These are phyloP conservation scores for Fusarium tuaranense DNA, from an alignment of 2,329 filamentous ascomycete species.

Conservation along the genomic window DNA sequence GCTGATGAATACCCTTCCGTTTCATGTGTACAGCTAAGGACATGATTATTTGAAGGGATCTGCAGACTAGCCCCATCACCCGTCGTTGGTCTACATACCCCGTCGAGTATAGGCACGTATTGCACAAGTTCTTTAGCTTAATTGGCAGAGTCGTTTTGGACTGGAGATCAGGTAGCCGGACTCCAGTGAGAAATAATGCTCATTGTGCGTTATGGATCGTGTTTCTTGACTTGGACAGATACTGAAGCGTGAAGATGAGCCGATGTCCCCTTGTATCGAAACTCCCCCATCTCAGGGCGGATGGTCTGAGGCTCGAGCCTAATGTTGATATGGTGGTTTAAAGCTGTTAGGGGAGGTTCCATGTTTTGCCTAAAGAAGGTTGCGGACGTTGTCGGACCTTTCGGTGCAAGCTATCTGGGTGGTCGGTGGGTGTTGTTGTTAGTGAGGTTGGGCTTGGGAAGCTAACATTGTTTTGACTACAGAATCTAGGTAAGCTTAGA, in stretches of 20 bases:
- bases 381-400: not conserved
- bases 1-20: not conserved
- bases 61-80: not conserved
- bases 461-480: too few species aligned
- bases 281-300: not conserved
- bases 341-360: not conserved
- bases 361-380: not conserved
- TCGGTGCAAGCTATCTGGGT: not conserved
- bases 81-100: not conserved
- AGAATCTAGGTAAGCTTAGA: too few species aligned
- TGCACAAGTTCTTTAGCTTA: not conserved
- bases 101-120: not conserved
- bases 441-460: not conserved
- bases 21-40: not conserved
- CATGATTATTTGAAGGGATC: not conserved
- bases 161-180: not conserved
- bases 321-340: not conserved
- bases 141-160: not conserved
- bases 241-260: not conserved
- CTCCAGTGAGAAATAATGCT: not conserved
- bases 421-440: not conserved
- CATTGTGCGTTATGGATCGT: not conserved
- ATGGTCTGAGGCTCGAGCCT: not conserved
- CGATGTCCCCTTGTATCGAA: not conserved
- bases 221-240: not conserved